phyloP scores from a whole-genome alignment of 768 basidiomycete species.

The Lactarius vividus region DNA sequence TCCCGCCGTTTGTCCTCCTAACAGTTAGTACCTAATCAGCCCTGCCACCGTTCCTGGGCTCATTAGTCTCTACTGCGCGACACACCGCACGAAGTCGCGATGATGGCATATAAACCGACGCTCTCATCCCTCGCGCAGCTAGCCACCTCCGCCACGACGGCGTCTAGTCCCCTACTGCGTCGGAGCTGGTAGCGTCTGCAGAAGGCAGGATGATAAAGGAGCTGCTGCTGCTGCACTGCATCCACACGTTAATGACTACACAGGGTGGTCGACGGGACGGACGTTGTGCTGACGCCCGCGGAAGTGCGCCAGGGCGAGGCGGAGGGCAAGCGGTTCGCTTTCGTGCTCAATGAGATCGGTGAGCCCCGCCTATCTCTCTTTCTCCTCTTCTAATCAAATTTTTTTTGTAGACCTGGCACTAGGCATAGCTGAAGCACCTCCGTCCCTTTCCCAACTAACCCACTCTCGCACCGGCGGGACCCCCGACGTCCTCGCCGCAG shows the following conservation, averaged over 20 bases:
- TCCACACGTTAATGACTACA: too few relatives aligned
- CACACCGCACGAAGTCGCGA: constrained; percentile 46
- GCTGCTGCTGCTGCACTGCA: constrained; percentile 68
- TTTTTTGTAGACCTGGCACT: constrained; percentile 64
- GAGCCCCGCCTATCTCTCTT: constrained; percentile 31
- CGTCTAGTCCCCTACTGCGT: constrained; percentile 34
- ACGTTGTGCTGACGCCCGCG: too few relatives aligned
- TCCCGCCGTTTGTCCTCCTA: constrained; percentile 19
- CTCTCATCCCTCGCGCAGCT: constrained; percentile 56
- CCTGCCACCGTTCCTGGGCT: too few relatives aligned
- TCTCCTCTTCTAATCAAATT: constrained; percentile 37
- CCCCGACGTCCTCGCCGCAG: constrained; percentile 80
- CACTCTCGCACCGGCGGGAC: constrained; percentile 55
- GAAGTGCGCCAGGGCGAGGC: constrained; percentile 82
- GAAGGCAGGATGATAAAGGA: constrained; percentile 54
- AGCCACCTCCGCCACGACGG: constrained; percentile 36
- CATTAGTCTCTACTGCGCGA: constrained; percentile 12
- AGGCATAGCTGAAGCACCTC: constrained; percentile 86
- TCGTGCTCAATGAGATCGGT: constrained; percentile 98
- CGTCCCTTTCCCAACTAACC: constrained; percentile 46
- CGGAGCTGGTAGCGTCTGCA: constrained; percentile 26
- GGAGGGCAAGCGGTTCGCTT: constrained; percentile 89
- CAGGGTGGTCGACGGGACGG: too few relatives aligned
- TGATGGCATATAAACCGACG: constrained; percentile 74
- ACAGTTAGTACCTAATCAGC: too few relatives aligned